Evolutionary conservation across 2,329 filamentous ascomycete species (phyloP).

Genomic region (Arthroderma uncinatum): DNA sequence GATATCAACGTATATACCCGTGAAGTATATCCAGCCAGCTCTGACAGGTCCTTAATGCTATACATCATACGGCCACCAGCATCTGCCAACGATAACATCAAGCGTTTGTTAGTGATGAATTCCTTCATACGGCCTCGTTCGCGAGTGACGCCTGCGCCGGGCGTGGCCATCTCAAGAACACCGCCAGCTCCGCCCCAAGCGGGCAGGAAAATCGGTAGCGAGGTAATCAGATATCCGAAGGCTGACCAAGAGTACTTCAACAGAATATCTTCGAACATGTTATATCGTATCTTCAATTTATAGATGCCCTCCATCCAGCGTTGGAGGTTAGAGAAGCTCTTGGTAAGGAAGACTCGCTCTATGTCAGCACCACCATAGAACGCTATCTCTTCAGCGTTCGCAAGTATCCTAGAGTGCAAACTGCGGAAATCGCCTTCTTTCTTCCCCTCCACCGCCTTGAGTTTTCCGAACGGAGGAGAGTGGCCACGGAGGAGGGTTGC

Average conservation of each 20-base stretch:
- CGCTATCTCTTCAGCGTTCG: conserved; percentile 93
- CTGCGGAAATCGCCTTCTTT: conserved; percentile 93
- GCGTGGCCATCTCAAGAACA: conserved; percentile 50
- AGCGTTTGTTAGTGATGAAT: conserved; percentile 96
- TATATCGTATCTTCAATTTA: conserved; percentile 93
- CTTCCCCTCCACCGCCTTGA: conserved; percentile 90
- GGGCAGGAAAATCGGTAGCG: conserved; percentile 84
- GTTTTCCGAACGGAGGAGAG: conserved; percentile 89
- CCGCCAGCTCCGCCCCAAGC: conserved; percentile 83
- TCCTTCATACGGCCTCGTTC: conserved; percentile 90
- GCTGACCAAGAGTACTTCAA: conserved; percentile 98
- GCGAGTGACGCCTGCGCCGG: conserved; percentile 40
- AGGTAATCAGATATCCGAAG: conserved; percentile 88
- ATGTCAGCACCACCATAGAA: conserved; percentile 95
- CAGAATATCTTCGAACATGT: conserved; percentile 96
- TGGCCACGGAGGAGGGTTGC: conserved; percentile 78
- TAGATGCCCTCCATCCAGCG: conserved; percentile 98
- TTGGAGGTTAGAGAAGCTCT: conserved; percentile 84
- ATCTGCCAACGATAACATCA: conserved; percentile 95
- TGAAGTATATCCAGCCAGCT: conserved; percentile 90
- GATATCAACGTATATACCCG: conserved; percentile 92
- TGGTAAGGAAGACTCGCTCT: conserved; percentile 84
- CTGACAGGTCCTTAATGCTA: conserved; percentile 93
- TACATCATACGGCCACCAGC: conserved; percentile 99
- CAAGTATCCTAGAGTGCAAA: conserved; percentile 80